Evolutionary conservation across 495 filamentous ascomycete species (phyloP).

Genomic region (Penicillium silybi): DNA sequence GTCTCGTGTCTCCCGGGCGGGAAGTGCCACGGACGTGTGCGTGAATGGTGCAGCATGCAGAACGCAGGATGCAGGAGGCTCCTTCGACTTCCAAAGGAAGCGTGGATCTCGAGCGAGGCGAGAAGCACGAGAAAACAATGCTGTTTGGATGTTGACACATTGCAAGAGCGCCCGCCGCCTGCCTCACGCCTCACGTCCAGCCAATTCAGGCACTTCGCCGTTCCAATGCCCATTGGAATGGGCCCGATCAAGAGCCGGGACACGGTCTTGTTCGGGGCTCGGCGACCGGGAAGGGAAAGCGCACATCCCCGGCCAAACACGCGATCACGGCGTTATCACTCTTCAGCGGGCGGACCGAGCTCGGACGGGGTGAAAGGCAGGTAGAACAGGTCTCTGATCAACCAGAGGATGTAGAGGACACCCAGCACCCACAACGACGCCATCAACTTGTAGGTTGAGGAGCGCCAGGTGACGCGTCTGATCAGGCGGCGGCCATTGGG

Average conservation of each 20-base stretch:
- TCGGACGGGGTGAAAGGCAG: constrained; percentile 31
- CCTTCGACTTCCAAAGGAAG: neutral
- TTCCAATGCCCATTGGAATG: too few relatives aligned
- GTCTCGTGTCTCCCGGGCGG: too few relatives aligned
- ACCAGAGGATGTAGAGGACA: constrained; percentile 45
- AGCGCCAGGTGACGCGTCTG: constrained; percentile 49
- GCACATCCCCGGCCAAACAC: neutral
- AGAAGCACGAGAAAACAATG: neutral
- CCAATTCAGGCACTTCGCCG: neutral
- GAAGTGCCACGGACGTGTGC: neutral
- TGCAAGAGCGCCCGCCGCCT: neutral
- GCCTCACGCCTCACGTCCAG: neutral
- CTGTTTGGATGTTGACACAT: neutral
- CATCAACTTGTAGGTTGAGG: constrained; percentile 48
- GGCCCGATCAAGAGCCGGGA: too few relatives aligned
- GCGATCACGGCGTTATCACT: constrained; percentile 2
- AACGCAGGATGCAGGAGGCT: neutral
- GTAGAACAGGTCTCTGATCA: constrained; percentile 46
- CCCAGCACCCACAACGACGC: constrained; percentile 45
- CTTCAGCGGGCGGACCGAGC: constrained; percentile 8
- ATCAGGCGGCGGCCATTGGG: constrained; percentile 43
- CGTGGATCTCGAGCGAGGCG: neutral
- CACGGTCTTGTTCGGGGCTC: too few relatives aligned
- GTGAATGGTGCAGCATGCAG: neutral
- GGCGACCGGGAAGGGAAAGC: neutral